Conservation (phyloP, 768 basidiomycete species). For the Rubroboletus pulcherrimus region DNA sequence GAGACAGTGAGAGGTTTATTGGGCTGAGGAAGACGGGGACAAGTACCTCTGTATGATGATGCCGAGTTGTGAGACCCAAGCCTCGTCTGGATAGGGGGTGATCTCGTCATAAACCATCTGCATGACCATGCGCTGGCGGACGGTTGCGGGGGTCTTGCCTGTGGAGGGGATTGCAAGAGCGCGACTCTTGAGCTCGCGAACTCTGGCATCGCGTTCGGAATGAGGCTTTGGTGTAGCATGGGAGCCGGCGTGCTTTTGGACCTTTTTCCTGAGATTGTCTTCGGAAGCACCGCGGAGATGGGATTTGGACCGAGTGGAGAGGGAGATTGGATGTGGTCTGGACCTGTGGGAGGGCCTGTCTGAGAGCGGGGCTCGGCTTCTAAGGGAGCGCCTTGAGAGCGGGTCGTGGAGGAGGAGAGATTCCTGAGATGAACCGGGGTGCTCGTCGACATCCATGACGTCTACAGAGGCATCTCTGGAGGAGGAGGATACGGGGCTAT, state of each 20-base stretch:
- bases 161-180: slow-evolving; percentile 33
- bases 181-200: slow-evolving; percentile 30
- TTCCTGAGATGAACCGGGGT: slow-evolving; percentile 24
- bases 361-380: slow-evolving; percentile 16
- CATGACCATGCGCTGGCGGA: slow-evolving; percentile 53
- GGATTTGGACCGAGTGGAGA: slow-evolving; percentile 26
- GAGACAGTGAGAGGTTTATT: slow-evolving; percentile 1
- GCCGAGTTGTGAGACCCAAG: slow-evolving; percentile 58
- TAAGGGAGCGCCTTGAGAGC: slow-evolving; percentile 26
- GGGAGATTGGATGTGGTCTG: slow-evolving; percentile 23
- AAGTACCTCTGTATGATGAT: slow-evolving; percentile 52
- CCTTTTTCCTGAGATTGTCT: slow-evolving; percentile 27
- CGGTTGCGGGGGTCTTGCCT: slow-evolving; percentile 48
- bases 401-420: slow-evolving; percentile 24
- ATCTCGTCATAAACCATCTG: slow-evolving; percentile 64
- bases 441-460: slow-evolving; percentile 26
- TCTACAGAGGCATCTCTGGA: slow-evolving; percentile 33
- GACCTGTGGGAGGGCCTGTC: slow-evolving; percentile 26
- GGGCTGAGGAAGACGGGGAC: not conserved
- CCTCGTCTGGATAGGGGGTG: slow-evolving; percentile 60
- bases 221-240: slow-evolving; percentile 20
- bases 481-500: slow-evolving; percentile 31
- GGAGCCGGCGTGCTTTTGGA: slow-evolving; percentile 21
- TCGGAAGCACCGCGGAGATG: slow-evolving; percentile 22
- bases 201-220: slow-evolving; percentile 30